A percentile compares a stretch with the other conserved stretches of the same genome.
Evolutionary conservation across 148 eudicot genomes (phyloP).

Genomic region (Rhododendron griersonianum): DNA sequence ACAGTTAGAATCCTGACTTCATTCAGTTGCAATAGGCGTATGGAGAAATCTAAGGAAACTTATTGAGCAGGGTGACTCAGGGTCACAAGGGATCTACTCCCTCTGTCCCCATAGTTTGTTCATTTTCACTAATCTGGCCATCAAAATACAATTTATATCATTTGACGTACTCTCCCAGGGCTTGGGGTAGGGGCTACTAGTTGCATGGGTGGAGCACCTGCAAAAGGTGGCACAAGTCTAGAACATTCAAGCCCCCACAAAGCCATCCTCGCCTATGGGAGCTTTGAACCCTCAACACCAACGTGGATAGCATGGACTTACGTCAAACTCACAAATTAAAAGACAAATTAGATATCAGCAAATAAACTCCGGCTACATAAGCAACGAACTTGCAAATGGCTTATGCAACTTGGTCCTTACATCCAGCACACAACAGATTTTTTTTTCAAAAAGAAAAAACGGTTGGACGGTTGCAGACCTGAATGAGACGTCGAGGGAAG

Average conservation of each 20-base stretch:
- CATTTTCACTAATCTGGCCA: too few species aligned
- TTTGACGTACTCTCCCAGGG: background rate
- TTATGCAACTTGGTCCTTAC: background rate
- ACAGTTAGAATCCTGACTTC: too few species aligned
- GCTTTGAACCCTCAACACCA: background rate
- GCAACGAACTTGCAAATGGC: background rate
- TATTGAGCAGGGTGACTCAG: too few species aligned
- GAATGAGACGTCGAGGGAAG: background rate
- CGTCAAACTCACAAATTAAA: background rate
- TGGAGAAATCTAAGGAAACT: too few species aligned
- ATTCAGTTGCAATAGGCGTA: too few species aligned
- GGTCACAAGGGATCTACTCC: too few species aligned
- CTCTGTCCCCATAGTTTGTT: too few species aligned
- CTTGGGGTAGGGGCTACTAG: background rate
- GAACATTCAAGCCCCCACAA: background rate
- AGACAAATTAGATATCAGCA: background rate
- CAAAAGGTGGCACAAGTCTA: background rate
- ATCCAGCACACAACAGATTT: background rate
- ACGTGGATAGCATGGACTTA: background rate
- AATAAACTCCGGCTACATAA: background rate
- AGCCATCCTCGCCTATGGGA: too few species aligned
- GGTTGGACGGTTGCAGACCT: background rate
- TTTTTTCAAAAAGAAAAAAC: background rate
- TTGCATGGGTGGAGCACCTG: background rate
- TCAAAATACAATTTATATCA: background rate